These are phyloP conservation scores for Aphanomyces astaci DNA, from an alignment of 352 stramenopile species.

Conservation along the genomic window DNA sequence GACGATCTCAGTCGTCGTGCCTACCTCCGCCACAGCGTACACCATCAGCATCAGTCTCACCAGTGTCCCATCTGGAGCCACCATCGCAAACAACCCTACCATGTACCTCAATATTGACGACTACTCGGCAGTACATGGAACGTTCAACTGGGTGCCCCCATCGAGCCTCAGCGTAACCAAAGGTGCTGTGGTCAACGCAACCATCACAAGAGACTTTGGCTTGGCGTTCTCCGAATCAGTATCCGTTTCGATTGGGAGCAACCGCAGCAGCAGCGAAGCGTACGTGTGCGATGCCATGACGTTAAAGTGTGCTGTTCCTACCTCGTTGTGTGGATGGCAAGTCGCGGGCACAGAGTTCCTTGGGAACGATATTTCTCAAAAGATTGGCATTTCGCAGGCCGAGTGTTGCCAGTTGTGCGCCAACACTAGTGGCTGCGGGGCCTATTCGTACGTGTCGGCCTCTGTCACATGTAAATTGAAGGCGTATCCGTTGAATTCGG, in stretches of 20 bases:
- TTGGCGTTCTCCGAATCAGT: background rate
- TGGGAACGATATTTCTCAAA: conserved; percentile 2
- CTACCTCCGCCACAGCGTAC: background rate
- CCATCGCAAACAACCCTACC: background rate
- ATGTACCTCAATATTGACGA: background rate
- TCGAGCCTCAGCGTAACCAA: background rate
- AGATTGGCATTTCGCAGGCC: background rate
- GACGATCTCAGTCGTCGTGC: background rate
- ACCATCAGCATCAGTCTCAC: background rate
- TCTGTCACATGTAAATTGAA: background rate
- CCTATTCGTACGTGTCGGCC: background rate
- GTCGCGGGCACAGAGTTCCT: background rate
- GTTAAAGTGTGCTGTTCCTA: background rate
- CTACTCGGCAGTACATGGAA: background rate
- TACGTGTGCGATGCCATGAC: background rate
- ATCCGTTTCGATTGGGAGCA: background rate
- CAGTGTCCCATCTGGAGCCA: background rate
- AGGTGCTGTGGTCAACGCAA: background rate
- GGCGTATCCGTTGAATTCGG: background rate
- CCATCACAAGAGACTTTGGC: background rate
- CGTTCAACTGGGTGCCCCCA: background rate
- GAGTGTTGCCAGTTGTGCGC: background rate
- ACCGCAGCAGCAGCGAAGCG: background rate
- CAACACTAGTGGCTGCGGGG: background rate
- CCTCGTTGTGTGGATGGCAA: background rate